Percentiles rank a stretch among this genome's conserved stretches.
These are phyloP conservation scores for Rosa multiflora DNA, from an alignment of 306 rosid genomes.

Conservation along the genomic window DNA sequence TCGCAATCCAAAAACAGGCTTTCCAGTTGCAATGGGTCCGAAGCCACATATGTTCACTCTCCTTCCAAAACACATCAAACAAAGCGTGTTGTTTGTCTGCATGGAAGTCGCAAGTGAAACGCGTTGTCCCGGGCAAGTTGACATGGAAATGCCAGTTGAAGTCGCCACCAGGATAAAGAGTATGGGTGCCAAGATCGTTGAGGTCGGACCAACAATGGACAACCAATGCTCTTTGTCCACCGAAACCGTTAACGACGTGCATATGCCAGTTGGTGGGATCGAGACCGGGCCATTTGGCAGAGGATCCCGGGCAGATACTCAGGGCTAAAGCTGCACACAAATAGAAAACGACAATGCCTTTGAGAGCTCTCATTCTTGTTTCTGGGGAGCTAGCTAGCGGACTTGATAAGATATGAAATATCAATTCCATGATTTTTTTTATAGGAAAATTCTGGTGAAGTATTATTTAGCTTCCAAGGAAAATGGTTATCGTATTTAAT, in stretches of 20 bases:
- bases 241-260: neutral
- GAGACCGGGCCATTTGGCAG: neutral
- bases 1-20: constrained; percentile 19
- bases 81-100: neutral
- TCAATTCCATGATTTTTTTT: neutral
- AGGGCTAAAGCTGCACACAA: neutral
- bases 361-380: neutral
- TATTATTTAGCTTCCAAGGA: no score
- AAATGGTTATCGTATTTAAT: no score
- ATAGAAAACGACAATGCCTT: neutral
- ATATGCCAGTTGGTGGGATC: neutral
- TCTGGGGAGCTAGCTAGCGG: neutral
- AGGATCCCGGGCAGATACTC: no score
- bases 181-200: neutral
- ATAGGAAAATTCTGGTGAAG: neutral
- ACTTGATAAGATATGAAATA: neutral
- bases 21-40: neutral
- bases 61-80: constrained; percentile 11
- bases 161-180: neutral
- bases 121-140: constrained; percentile 17
- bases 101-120: constrained; percentile 18
- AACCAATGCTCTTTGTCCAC: neutral
- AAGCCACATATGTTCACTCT: constrained; percentile 5
- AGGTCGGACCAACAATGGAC: constrained; percentile 5
- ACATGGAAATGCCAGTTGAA: constrained; percentile 19